Evolutionary conservation across 345 rosid genomes (phyloP).

Genomic region (Stellera chamaejasme): DNA sequence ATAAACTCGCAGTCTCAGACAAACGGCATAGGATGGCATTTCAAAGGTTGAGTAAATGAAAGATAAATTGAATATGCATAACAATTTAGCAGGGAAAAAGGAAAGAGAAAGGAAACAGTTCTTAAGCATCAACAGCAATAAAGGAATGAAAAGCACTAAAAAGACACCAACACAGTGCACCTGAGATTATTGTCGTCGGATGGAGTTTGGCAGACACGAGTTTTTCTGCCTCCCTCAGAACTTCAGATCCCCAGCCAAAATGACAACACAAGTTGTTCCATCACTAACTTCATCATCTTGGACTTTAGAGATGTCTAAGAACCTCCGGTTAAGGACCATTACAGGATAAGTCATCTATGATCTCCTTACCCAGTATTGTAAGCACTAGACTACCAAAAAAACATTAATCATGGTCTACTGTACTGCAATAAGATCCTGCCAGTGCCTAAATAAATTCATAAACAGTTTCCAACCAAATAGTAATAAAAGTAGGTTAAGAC

Average conservation of each 20-base stretch:
- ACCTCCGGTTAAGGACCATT: slow-evolving; percentile 12
- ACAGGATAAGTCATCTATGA: not conserved
- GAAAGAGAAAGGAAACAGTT: not conserved
- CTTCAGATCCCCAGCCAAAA: slow-evolving; percentile 97
- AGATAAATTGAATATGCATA: not conserved
- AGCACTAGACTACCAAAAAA: not conserved
- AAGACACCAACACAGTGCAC: slow-evolving; percentile 17
- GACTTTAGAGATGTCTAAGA: slow-evolving; percentile 82
- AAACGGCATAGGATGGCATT: not conserved
- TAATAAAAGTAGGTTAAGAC: no score
- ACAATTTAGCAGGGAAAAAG: no score
- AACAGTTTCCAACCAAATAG: not conserved
- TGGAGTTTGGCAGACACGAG: slow-evolving; percentile 84
- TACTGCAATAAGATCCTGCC: not conserved
- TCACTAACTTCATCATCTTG: slow-evolving; percentile 99
- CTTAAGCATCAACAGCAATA: not conserved
- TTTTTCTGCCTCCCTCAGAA: slow-evolving; percentile 93
- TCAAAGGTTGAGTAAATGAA: not conserved
- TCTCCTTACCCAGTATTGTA: not conserved
- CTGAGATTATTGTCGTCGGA: slow-evolving; percentile 96
- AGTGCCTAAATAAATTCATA: not conserved
- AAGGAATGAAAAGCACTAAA: no score
- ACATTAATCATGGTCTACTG: not conserved
- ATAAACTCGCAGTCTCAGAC: not conserved
- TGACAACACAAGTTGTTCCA: slow-evolving; percentile 98